Conservation (phyloP, 495 filamentous ascomycete genomes). For the Aspergillus bertholletiae region DNA sequence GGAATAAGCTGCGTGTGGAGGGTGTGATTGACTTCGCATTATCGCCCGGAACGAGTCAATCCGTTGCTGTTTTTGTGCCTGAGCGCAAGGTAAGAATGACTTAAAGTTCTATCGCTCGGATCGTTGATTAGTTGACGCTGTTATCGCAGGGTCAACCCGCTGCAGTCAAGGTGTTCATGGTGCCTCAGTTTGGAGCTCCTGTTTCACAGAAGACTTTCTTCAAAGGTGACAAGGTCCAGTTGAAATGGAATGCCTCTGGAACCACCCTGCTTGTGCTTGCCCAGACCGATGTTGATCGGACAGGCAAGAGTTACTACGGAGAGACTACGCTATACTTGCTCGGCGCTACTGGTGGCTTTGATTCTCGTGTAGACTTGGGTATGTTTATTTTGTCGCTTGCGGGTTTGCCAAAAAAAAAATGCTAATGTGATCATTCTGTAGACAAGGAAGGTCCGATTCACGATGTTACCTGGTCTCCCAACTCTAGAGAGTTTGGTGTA, state of each 20-base stretch:
- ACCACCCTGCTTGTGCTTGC: slow-evolving; percentile 91
- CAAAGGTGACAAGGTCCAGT: slow-evolving; percentile 96
- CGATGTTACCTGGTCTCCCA: slow-evolving; percentile 96
- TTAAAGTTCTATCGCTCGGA: not conserved
- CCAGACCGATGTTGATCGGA: slow-evolving; percentile 96
- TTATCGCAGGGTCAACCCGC: slow-evolving; percentile 75
- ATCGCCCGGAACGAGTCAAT: slow-evolving; percentile 81
- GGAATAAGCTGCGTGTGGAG: slow-evolving; percentile 92
- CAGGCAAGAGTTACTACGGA: slow-evolving; percentile 97
- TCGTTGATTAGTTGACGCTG: slow-evolving; percentile 3
- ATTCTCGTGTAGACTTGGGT: slow-evolving; percentile 84
- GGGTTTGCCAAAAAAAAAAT: not conserved
- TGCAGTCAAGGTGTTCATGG: slow-evolving; percentile 87
- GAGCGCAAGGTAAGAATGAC: slow-evolving; percentile 73
- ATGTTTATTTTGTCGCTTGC: slow-evolving; percentile 14
- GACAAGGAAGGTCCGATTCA: slow-evolving; percentile 99
- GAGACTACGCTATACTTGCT: slow-evolving; percentile 97
- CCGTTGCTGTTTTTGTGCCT: slow-evolving; percentile 88
- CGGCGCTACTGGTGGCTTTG: slow-evolving; percentile 86
- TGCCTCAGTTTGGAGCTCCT: slow-evolving; percentile 74
- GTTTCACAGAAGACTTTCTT: slow-evolving; percentile 98
- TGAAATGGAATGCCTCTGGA: slow-evolving; percentile 94
- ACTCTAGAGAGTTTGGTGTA: slow-evolving; percentile 93
- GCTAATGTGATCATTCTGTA: slow-evolving; percentile 20
- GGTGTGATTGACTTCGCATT: slow-evolving; percentile 88